Evolutionary conservation across 1,139 yeast species (phyloP), one percentile per base, ranked within the genome.

Genomic region (Magnusiomyces clavatus): DNA sequence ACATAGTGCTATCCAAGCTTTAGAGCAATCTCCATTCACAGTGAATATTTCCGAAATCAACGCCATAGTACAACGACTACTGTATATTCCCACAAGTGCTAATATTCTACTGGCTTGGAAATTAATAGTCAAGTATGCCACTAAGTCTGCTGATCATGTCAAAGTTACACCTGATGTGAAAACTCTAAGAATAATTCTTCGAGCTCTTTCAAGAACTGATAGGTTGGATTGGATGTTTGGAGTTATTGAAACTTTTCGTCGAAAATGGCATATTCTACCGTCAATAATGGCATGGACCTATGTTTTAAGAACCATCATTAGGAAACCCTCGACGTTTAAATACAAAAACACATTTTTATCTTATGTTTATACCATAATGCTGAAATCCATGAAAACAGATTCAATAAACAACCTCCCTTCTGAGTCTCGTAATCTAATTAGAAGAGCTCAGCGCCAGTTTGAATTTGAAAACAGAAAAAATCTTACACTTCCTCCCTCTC

Each of bases 151-250:
- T 40, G 50, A 59, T 12, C 48, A 52, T 8, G 49, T 50, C 38
- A 19, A 46, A 3, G 47, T 62, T 11, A 42, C 12, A 8, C 63
- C 64, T 3, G 56, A 54, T 6, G 51, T 59, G 0, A 49, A 57
- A 13, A 57, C 59, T 19, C 51, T 62, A 29, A 62, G 61, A 47
- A 55, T 57, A 14, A 57, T 62, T 56, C 54, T 59, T 5, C 48
- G 52, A 13, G 43, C 52, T 35, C 54, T 60, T 52, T 60, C 60
- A 1, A 29, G 46, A 1, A 48, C 52, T 14, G 59, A 59, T 12
- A 57, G 64, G 17, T 37, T 62, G 11, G 64, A 63, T 49, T 59
- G 63, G 63, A 57, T 60, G 50, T 24, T 62, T 10, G 65, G 65
- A 11, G 53, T 61, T 1, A 46, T 54, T 43, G 55, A 53, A 20